Conservation (phyloP, 352 stramenopile species). For the Phytophthora sansomeana region DNA sequence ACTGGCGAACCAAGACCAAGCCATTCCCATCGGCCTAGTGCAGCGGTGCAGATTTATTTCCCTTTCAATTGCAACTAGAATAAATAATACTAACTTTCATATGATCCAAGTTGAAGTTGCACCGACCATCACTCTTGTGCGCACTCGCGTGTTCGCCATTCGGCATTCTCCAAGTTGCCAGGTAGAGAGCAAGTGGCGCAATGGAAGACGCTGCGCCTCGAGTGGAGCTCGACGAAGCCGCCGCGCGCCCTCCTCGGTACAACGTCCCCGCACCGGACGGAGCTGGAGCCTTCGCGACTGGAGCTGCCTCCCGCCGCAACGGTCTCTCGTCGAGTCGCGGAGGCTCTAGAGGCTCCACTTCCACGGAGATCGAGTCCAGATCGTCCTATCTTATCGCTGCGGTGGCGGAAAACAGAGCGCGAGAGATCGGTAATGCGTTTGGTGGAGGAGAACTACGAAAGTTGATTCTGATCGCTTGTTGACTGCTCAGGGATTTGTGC, state of each 20-base stretch:
- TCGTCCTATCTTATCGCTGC: conserved; percentile 68
- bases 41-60: background rate
- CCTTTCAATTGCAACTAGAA: no score
- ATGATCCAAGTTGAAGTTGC: conserved; percentile 41
- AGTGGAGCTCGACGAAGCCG: conserved; percentile 47
- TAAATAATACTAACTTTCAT: conserved; percentile 12
- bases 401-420: conserved; percentile 63
- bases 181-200: conserved; percentile 10
- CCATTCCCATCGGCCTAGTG: conserved; percentile 41
- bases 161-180: conserved; percentile 30
- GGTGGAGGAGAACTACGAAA: background rate
- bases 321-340: conserved; percentile 18
- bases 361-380: conserved; percentile 18
- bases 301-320: background rate
- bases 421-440: conserved; percentile 58
- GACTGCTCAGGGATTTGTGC: conserved; percentile 61
- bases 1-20: conserved; percentile 46
- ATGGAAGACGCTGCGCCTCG: conserved; percentile 26
- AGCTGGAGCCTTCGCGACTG: conserved; percentile 14
- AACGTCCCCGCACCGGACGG: conserved; percentile 34
- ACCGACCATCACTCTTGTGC: conserved; percentile 52
- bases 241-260: conserved; percentile 41
- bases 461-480: background rate
- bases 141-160: conserved; percentile 4
- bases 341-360: conserved; percentile 32